Evolutionary conservation across 345 rosid genomes (phyloP), one percentile per base, ranked within the genome.

Genomic region (Physaria fendleri): DNA sequence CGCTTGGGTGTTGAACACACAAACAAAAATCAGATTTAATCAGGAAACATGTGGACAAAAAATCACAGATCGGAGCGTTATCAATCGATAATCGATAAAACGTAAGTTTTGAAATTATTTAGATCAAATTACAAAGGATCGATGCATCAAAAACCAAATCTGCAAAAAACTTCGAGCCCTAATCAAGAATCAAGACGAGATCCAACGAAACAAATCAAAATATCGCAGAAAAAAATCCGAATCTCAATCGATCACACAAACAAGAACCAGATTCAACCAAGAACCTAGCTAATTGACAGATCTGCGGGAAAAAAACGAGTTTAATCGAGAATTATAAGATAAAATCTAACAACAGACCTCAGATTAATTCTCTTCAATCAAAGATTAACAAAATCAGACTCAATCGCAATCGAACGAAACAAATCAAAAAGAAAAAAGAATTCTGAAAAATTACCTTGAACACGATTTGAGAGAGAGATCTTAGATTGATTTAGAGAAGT

Each of bases 361-460:
- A 38, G 11, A 14, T n/a, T n/a, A 4, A 1, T 9, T 5, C 1
- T 1, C 51, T 15, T 5, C 38, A 14, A 49, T 17, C 24, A 3
- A 30, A 11, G 8, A 17, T 1, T 1, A 14, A 12, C 3, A 9
- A 3, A 65, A 32, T 12, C 10, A 8, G 9, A 35, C n/a, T 5
- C 14, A 37, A 38, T 2, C 1, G 9, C 8, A 4, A 23, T 16
- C 37, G 8, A 46, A 14, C 5, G 27, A 48, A 12, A 16, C 10
- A 27, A 3, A 24, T 1, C 9, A 5, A 25, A 5, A 25, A n/a
- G 18, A 23, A 35, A 6, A 1, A 7, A 34, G 53, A 12, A 29
- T 15, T 20, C 9, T 13, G 45, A 17, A 54, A 54, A 27, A 18
- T 5, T 35, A 65, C 70, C 70, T 56, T 65, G 56, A 65, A 13